Evolutionary conservation across 495 filamentous ascomycete species (phyloP).

Genomic region (Penicillium macrosclerotiorum): DNA sequence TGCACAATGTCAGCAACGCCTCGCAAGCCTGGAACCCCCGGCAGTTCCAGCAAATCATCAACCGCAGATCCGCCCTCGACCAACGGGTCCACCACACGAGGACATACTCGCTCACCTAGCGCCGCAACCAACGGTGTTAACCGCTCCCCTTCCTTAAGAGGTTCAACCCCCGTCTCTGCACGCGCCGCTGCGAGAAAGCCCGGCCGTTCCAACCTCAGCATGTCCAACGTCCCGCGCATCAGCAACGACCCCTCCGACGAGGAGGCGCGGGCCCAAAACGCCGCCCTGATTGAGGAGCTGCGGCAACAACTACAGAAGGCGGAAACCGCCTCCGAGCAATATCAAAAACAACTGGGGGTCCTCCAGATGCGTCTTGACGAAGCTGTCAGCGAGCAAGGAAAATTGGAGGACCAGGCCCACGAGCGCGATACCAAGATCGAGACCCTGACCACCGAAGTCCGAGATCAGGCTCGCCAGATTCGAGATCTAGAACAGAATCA

Average conservation of each 20-base stretch:
- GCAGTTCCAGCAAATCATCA: slow-evolving; percentile 39
- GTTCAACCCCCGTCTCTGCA: slow-evolving; percentile 63
- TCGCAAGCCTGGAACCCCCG: slow-evolving; percentile 44
- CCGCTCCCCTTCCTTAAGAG: slow-evolving; percentile 41
- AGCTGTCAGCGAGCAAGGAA: slow-evolving; percentile 73
- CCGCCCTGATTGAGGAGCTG: slow-evolving; percentile 80
- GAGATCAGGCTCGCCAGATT: slow-evolving; percentile 73
- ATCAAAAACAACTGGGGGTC: slow-evolving; percentile 78
- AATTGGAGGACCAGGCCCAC: slow-evolving; percentile 80
- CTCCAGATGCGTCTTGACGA: slow-evolving; percentile 87
- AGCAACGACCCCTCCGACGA: slow-evolving; percentile 58
- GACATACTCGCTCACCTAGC: slow-evolving; percentile 44
- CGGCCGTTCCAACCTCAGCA: slow-evolving; percentile 57
- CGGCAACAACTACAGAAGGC: slow-evolving; percentile 77
- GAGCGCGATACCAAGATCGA: slow-evolving; percentile 81
- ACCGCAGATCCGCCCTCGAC: slow-evolving; percentile 31
- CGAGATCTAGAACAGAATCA: slow-evolving; percentile 87
- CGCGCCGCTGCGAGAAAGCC: slow-evolving; percentile 64
- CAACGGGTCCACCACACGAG: slow-evolving; percentile 41
- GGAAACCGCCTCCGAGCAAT: slow-evolving; percentile 74
- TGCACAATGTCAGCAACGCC: slow-evolving; percentile 44
- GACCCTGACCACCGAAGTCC: slow-evolving; percentile 72
- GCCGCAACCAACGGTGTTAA: slow-evolving; percentile 37
- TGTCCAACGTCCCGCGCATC: slow-evolving; percentile 53
- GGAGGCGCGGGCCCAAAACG: slow-evolving; percentile 66